These are phyloP conservation scores for Spergularia marina DNA, from an alignment of 148 eudicot species.

Conservation along the genomic window DNA sequence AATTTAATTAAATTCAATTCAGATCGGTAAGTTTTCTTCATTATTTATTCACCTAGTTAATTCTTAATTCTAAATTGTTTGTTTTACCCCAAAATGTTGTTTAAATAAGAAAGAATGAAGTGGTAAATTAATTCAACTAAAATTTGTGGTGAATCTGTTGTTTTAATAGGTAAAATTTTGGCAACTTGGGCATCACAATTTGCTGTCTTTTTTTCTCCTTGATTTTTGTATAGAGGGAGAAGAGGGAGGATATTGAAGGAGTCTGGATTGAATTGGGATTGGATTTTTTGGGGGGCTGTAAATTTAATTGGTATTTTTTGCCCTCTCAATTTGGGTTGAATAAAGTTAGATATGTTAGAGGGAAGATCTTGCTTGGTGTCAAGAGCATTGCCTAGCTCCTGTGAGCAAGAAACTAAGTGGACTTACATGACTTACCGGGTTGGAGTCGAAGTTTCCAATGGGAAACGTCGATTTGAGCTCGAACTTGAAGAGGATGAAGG, in stretches of 20 bases:
- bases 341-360: conserved; percentile 56
- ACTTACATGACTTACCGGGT: conserved; percentile 45
- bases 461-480: conserved; percentile 53
- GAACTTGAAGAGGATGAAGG: conserved; percentile 43
- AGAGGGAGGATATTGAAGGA: conserved; percentile 7
- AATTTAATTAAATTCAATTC: conserved; percentile 19
- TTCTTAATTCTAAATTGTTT: not conserved
- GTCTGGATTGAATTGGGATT: conserved; percentile 10
- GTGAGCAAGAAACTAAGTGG: conserved; percentile 52
- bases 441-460: conserved; percentile 39
- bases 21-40: conserved; percentile 26
- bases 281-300: conserved; percentile 12
- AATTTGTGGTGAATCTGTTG: conserved; percentile 14
- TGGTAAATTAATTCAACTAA: not conserved
- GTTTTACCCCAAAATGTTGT: not conserved
- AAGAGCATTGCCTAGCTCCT: conserved; percentile 47
- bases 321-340: conserved; percentile 21
- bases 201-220: not conserved
- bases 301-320: not conserved
- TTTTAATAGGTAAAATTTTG: conserved; percentile 17
- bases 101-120: not conserved
- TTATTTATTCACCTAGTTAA: not conserved
- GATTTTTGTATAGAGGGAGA: conserved; percentile 6
- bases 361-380: conserved; percentile 61
- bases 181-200: not conserved